Conservation (phyloP, 2,329 filamentous ascomycete species). For the Cladosporium sp. region DNA sequence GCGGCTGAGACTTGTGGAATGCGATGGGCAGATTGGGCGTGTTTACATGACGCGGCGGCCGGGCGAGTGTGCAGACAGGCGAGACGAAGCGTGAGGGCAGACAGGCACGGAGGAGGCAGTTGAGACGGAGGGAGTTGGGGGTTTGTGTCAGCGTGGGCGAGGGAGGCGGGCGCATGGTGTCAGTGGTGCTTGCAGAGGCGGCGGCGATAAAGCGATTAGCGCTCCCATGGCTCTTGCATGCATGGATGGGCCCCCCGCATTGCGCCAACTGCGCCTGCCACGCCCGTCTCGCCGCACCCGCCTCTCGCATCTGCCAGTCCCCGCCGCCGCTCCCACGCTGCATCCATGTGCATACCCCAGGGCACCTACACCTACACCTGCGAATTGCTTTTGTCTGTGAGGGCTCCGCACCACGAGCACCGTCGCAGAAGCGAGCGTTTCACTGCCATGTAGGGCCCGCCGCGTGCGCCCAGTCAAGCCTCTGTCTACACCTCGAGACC, state of each 20-base stretch:
- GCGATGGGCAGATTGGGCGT: background rate
- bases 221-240: background rate
- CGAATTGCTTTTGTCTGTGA: background rate
- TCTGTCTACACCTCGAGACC: background rate
- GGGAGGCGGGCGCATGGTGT: background rate
- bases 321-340: background rate
- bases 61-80: background rate
- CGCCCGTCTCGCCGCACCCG: no score
- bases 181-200: background rate
- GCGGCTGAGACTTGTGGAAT: constrained; percentile 6
- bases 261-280: background rate
- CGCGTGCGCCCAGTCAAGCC: no score
- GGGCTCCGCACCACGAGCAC: background rate
- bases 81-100: background rate
- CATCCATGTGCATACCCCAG: background rate
- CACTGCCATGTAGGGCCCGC: background rate
- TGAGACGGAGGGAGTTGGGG: background rate
- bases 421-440: background rate
- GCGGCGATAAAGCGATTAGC: constrained; percentile 1
- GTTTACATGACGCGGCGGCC: constrained; percentile 12
- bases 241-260: background rate
- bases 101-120: background rate
- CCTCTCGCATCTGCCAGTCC: background rate
- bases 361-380: background rate
- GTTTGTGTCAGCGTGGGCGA: background rate